Evolutionary conservation across 305 asterid genomes (phyloP), one percentile per base, ranked within the genome.

Genomic region (Solanum aculeatissimum): DNA sequence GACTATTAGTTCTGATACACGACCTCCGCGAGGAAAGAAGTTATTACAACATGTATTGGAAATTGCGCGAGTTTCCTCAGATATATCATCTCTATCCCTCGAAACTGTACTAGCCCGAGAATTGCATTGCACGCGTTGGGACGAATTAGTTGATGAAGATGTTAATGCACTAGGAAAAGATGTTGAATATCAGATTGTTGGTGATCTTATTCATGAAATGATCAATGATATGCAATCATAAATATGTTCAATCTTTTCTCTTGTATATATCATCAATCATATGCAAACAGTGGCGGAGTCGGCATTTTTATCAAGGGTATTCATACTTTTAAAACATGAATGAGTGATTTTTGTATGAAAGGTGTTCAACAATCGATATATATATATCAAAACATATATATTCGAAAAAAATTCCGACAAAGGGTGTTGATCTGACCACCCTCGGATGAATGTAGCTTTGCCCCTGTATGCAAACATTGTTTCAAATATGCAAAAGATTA

Each of bases 201-300:
- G 91, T 77, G 92, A 92, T 74, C 80, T 95, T 91, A 90, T 96
- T 83, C 95, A 87, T 62, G 98, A 95, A 85, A 87, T 93, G 78
- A 83, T 94, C 55, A 85, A 85, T 85, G 93, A 92, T 69, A 85
- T 91, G 82, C 11, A 77, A 3, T 0, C 62, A 75, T 74, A 74
- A 14, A 21, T 47, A 45, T 74, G 23, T 23, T 72, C 1, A 7
- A 2, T 7, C 40, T 74, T 47, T 47, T 8, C n/a, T 74, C 16
- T 14, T 14, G 13, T 74, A 25, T 23, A 23, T 68, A 63, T 63
- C n/a, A 63, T 63, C 40, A 63, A 63, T 2, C n/a, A 63, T 63
- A 63, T 25, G 70, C 40, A 63, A n/a, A n/a, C n/a, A n/a, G n/a
- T n/a, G n/a, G n/a, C n/a, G n/a, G n/a, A n/a, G n/a, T n/a, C n/a